Evolutionary conservation across 139 green algal species (phyloP), one percentile per base, ranked within the genome.

Genomic region (Chlamydomonas sphaeroides): DNA sequence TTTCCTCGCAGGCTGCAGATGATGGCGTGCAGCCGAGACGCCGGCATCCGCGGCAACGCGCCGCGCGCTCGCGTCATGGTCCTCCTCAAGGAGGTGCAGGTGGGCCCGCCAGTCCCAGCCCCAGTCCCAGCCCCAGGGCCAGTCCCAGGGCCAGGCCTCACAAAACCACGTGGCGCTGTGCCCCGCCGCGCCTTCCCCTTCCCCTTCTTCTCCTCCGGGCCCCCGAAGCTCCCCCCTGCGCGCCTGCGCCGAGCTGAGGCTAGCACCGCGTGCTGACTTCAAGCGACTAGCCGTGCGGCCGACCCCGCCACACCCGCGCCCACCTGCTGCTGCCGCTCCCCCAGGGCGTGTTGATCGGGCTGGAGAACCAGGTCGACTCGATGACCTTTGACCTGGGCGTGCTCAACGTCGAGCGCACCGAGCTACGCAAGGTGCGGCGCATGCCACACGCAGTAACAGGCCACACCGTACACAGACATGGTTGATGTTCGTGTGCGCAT

Each of bases 41-140:
- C 25, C 15, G 75, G 75, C 42, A 63, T 82, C 30, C 57, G 38
- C 17, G 62, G 75, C 42, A 82, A 82, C 35, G 42, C n/a, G 10
- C 38, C 42, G 2, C 75, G 75, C 17, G 75, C 75, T 7, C 61
- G 75, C 1, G 28, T 45, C 28, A 82, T 82, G 75, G 61, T 82
- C n/a, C 75, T 82, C 32, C 63, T 82, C 10, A 68, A 68, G 42
- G 75, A 82, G 65, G 75, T 82, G 42, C 75, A 82, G 74, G 74
- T 80, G 39, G 6, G 66, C 35, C n/a, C n/a, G n/a, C n/a, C n/a
- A n/a, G n/a, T n/a, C n/a, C n/a, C n/a, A n/a, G n/a, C n/a, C n/a
- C n/a, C n/a, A n/a, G n/a, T n/a, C n/a, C n/a, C n/a, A n/a, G n/a
- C n/a, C n/a, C n/a, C 2, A 26, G 8, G 53, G 53, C 5, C 20